Evolutionary conservation across 2,329 filamentous ascomycete species (phyloP).

Genomic region (Seiridium cupressi): DNA sequence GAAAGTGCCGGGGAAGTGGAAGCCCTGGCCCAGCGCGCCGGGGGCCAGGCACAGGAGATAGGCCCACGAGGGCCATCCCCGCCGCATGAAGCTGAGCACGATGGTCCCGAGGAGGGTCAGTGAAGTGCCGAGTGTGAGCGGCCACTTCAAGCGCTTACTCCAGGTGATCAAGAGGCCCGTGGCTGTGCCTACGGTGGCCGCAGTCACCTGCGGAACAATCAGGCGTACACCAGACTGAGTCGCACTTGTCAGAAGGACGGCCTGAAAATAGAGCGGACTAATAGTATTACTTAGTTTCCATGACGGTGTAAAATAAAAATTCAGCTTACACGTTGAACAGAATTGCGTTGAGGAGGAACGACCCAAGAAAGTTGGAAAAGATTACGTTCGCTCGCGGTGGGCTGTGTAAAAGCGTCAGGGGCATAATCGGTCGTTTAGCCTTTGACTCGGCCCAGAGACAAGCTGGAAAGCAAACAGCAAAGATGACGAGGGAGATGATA

Average conservation of each 20-base stretch:
- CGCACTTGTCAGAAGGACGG: slow-evolving; percentile 66
- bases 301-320: not conserved
- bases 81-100: slow-evolving; percentile 47
- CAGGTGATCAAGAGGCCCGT: slow-evolving; percentile 63
- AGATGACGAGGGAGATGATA: slow-evolving; percentile 47
- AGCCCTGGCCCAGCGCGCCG: slow-evolving; percentile 57
- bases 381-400: slow-evolving; percentile 57
- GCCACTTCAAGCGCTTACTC: slow-evolving; percentile 59
- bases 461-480: slow-evolving; percentile 43
- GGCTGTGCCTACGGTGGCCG: slow-evolving; percentile 51
- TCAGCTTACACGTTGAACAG: slow-evolving; percentile 54
- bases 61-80: slow-evolving; percentile 46
- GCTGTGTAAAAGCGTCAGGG: slow-evolving; percentile 48
- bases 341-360: slow-evolving; percentile 53
- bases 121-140: slow-evolving; percentile 49
- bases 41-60: slow-evolving; percentile 60
- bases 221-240: slow-evolving; percentile 73
- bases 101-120: slow-evolving; percentile 49
- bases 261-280: slow-evolving; percentile 74
- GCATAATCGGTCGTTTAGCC: slow-evolving; percentile 58
- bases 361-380: slow-evolving; percentile 51
- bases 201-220: slow-evolving; percentile 58
- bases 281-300: slow-evolving; percentile 16
- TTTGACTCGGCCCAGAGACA: slow-evolving; percentile 52
- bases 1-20: slow-evolving; percentile 63